Evolutionary conservation across 164 flowering plant genomes (phyloP), one percentile per base, ranked within the genome.

Genomic region (Aristolochia californica): DNA sequence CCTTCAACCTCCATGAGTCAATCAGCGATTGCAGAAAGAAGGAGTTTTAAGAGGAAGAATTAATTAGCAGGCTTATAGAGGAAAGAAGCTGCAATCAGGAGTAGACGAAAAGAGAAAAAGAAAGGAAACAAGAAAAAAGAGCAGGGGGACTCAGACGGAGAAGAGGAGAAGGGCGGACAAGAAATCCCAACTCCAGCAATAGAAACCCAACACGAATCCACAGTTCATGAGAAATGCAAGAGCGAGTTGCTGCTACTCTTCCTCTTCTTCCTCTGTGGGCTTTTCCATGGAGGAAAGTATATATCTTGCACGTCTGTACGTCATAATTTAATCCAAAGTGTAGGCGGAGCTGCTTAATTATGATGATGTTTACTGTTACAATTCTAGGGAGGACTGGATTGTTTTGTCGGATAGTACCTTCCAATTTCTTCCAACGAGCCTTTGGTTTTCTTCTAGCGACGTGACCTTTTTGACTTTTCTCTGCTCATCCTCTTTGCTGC

Each of bases 151-250:
- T 45, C 13, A 48, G 58, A 47, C 5, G n/a, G 84, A 77, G 84
- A 79, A 85, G 74, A 81, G 83, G 70, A 81, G 83, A 68, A 81
- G 83, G 68, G 94, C 80, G 61, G 85, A 80, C 70, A 83, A 72
- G 77, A 83, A 81, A 75, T 77, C 81, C 87, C 88, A 83, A 64
- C 76, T 78, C 87, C 87, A 83, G 60, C 89, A 83, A 70, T 81
- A 81, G 79, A 85, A 85, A 23, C 87, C 93, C 83, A 76, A 71
- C 67, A 85, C 87, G 83, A 75, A 73, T 67, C 78, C 91, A 70
- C 68, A 63, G 77, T 81, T 83, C 84, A 81, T 81, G 80, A 80
- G 83, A 76, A 69, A 50, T 66, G 82, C 77, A 73, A 74, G 78
- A 34, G 56, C 26, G 4, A 24, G 55, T 9, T 4, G 11, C 34